Base-by-base conservation (phyloP, 1,284 basidiomycete genomes). In the Ceratobasidium sp. region DNA sequence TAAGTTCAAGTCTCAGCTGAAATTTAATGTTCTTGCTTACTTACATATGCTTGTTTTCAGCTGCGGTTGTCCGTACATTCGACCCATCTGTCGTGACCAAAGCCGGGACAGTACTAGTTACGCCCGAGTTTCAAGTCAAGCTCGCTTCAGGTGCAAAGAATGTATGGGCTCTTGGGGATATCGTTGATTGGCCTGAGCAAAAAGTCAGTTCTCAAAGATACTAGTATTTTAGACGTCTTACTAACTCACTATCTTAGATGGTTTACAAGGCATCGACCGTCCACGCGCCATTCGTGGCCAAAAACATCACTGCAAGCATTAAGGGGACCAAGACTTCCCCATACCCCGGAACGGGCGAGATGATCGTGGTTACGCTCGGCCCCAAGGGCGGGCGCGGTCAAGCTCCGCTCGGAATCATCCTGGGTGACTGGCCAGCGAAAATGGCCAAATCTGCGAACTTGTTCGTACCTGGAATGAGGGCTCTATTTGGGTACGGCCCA, bases 111-210 rank as follows among this genome's bases (percentile, higher is more conserved):
- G 75, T 76, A 27, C 59, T 65, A 31, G 76, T 75, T 27, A 48
- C 71, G 1, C 74, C 76, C 29, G 71, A 75, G 11, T 59, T 76
- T 14, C 63, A 50, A 22, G 65, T 75, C 33, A 67, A 65, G 19
- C 72, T 76, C 24, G 48, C 51, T 5, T 74, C 53, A 36, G 75
- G 75, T 15, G 73, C 64, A 45, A 50, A 60, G 24, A 76, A 76
- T 53, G 73, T 76, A 48, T 76, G 57, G 48, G 76, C 76, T 24
- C 22, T 72, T 22, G 76, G 76, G 11, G 74, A 76, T 36, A 72
- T 76, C 47, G 75, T 76, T 47, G 76, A 76, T 11, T 75, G 74
- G 76, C 45, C 57, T 5, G 74, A 75, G 41, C 76, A 76, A 67
- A 73, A 60, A n/a, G 57, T 60, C 6, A 7, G 27, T 36, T 41